These are phyloP conservation scores for Mycena sanguinolenta DNA, from an alignment of 768 basidiomycete species.

Conservation along the genomic window DNA sequence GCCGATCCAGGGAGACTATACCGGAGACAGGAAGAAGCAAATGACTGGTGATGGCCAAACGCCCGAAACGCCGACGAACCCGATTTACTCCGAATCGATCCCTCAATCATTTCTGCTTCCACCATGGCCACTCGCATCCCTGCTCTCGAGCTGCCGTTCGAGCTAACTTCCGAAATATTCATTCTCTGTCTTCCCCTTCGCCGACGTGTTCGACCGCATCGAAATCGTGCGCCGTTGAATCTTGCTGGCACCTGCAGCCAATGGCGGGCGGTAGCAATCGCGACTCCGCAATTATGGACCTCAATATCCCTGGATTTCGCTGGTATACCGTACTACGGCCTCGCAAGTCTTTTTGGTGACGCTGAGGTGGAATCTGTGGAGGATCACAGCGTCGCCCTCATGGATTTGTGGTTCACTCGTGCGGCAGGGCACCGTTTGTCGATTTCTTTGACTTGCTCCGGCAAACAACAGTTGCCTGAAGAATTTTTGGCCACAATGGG, in stretches of 20 bases:
- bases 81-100: too few relatives aligned
- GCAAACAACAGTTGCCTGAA: background rate
- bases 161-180: slow-evolving; percentile 8
- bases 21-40: too few relatives aligned
- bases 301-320: slow-evolving; percentile 3
- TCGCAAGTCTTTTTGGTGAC: background rate
- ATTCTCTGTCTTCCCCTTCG: background rate
- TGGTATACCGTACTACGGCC: background rate
- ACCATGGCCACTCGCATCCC: too few relatives aligned
- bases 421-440: background rate
- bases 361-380: background rate
- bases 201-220: slow-evolving; percentile 3
- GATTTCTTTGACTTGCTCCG: background rate
- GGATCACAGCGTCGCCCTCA: background rate
- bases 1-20: too few relatives aligned
- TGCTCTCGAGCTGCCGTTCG: slow-evolving; percentile 3
- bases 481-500: background rate
- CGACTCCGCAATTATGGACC: slow-evolving; percentile 17
- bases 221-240: background rate
- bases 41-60: too few relatives aligned
- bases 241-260: background rate
- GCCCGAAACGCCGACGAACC: too few relatives aligned
- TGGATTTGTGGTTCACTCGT: slow-evolving; percentile 13
- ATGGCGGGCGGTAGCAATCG: slow-evolving; percentile 10
- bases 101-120: too few relatives aligned